Base-by-base conservation (phyloP, 148 eudicot genomes). In the Pharnaceum exiguum region DNA sequence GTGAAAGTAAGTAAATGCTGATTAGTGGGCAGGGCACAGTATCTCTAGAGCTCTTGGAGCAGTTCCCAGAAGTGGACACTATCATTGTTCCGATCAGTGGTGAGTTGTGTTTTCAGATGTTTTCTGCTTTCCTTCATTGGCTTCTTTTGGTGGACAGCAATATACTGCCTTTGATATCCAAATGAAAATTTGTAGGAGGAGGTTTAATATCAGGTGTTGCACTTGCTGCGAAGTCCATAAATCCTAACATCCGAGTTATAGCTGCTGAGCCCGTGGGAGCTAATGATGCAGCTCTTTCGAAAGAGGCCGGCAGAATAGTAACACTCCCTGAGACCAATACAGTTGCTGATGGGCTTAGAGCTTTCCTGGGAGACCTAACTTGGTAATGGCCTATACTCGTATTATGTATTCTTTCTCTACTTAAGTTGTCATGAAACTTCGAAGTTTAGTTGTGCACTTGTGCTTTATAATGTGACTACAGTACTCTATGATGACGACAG, bases 251-350 rank as follows among this genome's bases (percentile, higher is more conserved):
- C 46, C 79, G 84, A 58, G 67, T 93, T 59, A 51, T 93, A 37
- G 99, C 95, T 62, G 99, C 95, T 46, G 99, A 93, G 74, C 99
- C 99, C 35, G 78, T 43, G 65, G 99, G 99, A 66, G 99, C 99
- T 3, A 78, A 85, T 60, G 96, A 93, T 60, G 90, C 99, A 5
- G 95, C 95, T 61, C 81, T 77, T 40, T 93, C 99, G 29, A 93
- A 93, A 75, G 75, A 57, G 16, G 75, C 81, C 7, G 99, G 91
- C 46, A 67, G 37, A 54, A 75, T 93, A 42, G 51, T 88, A 48
- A 83, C 69, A 24, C 73, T 88, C 60, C 65, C 90, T 1, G 74
- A 78, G 78, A 73, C 87, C 32, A 79, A 83, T 38, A 93, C 99
- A 46, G 71, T 93, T 36, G 96, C 96, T 67, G 96, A 93, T 68